These are phyloP conservation scores for Ophiostoma quercus DNA, from an alignment of 2,329 filamentous ascomycete genomes.

Conservation along the genomic window DNA sequence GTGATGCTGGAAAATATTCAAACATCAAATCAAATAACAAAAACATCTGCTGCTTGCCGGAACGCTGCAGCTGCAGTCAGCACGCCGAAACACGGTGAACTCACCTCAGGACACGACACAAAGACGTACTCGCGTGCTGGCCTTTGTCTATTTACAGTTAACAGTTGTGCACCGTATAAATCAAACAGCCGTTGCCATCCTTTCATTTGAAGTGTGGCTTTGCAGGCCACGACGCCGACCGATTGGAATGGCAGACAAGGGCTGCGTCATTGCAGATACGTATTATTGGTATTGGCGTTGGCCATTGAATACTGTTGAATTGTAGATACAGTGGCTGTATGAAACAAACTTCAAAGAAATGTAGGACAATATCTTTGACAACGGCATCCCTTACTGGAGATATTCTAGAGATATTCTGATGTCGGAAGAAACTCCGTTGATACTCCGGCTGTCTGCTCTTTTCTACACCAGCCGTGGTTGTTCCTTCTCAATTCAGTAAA, in stretches of 20 bases:
- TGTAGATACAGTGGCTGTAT: neutral
- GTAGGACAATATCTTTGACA: neutral
- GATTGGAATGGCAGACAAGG: constrained; percentile 7
- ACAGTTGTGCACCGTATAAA: no score
- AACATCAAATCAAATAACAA: neutral
- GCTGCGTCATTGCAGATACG: neutral
- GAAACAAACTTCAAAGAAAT: neutral
- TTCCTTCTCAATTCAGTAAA: neutral
- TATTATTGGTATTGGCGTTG: neutral
- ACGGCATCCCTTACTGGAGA: neutral
- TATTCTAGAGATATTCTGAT: neutral
- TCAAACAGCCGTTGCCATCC: neutral
- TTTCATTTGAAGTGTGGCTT: constrained; percentile 1
- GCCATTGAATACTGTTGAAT: no score
- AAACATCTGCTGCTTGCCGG: neutral
- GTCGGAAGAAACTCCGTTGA: neutral
- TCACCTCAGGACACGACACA: no score
- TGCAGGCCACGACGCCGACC: neutral
- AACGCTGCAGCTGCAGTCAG: neutral
- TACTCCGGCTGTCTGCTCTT: neutral
- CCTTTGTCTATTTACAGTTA: neutral
- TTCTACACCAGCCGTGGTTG: neutral
- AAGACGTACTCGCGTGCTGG: neutral
- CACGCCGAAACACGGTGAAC: neutral
- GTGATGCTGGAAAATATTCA: neutral